Percentiles rank a stretch among this genome's conserved stretches.
Evolutionary conservation across 345 rosid species (phyloP).

Genomic region (Streptanthus diversifolius): DNA sequence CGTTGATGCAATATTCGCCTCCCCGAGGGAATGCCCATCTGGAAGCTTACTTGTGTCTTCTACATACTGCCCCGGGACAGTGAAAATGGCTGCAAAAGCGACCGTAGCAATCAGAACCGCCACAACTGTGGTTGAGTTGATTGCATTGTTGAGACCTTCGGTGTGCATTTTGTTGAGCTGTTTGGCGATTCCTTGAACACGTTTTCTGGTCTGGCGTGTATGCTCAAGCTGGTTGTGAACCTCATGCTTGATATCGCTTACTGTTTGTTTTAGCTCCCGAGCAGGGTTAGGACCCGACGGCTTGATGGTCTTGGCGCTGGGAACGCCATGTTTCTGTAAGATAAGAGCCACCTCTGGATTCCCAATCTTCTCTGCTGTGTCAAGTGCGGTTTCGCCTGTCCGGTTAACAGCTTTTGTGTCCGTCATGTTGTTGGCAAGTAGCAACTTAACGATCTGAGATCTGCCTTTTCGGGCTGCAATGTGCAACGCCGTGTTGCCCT

Average conservation of each 20-base stretch:
- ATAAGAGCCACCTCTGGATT: slow-evolving; percentile 47
- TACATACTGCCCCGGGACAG: slow-evolving; percentile 74
- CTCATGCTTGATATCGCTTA: slow-evolving; percentile 84
- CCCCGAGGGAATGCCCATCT: slow-evolving; percentile 54
- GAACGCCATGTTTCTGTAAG: slow-evolving; percentile 65
- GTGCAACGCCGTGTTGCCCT: slow-evolving; percentile 71
- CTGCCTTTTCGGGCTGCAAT: slow-evolving; percentile 80
- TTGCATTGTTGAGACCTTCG: slow-evolving; percentile 87
- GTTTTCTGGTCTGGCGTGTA: slow-evolving; percentile 67
- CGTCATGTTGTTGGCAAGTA: slow-evolving; percentile 46
- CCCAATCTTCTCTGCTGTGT: slow-evolving; percentile 77
- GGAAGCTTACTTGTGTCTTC: slow-evolving; percentile 43
- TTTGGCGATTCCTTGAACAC: slow-evolving; percentile 78
- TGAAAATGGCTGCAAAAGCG: slow-evolving; percentile 82
- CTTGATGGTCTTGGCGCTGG: slow-evolving; percentile 51
- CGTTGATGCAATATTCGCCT: slow-evolving; percentile 56
- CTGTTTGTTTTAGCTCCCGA: slow-evolving; percentile 74
- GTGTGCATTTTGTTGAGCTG: slow-evolving; percentile 75
- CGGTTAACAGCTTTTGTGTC: slow-evolving; percentile 51
- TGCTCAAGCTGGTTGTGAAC: slow-evolving; percentile 87
- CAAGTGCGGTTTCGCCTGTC: slow-evolving; percentile 67
- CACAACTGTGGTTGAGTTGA: slow-evolving; percentile 79
- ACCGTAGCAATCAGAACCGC: slow-evolving; percentile 87
- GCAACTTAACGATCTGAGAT: slow-evolving; percentile 61
- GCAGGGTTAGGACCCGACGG: slow-evolving; percentile 49